Evolutionary conservation across 2,329 filamentous ascomycete genomes (phyloP).

Genomic region (Diaporthe aspalathi): DNA sequence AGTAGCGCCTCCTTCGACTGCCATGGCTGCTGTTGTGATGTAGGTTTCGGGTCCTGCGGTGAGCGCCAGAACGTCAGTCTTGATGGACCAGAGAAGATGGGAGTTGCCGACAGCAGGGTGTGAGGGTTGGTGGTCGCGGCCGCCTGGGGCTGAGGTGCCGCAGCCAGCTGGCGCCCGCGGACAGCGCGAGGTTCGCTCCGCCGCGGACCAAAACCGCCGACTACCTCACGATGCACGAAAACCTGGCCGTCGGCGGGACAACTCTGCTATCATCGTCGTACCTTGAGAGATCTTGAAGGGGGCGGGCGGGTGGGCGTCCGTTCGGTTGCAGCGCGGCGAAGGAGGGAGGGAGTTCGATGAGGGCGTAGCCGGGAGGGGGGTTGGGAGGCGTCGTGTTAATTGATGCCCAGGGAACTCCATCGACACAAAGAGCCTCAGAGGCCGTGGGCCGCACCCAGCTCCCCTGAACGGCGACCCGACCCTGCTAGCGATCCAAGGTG

Average conservation of each 20-base stretch:
- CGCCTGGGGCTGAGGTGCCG: background rate
- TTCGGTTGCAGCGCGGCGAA: background rate
- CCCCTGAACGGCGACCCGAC: constrained; percentile 21
- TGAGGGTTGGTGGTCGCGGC: background rate
- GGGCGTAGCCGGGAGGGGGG: background rate
- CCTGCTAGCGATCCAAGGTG: constrained; percentile 16
- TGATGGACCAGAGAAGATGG: background rate
- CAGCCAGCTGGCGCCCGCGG: constrained; percentile 3
- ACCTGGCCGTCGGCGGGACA: background rate
- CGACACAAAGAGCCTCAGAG: constrained; percentile 11
- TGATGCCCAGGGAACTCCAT: constrained; percentile 16
- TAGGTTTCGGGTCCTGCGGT: background rate
- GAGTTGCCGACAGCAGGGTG: background rate
- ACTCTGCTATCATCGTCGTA: background rate
- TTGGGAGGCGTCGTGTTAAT: constrained; percentile 14
- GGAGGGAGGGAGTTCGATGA: background rate
- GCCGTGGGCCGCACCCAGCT: constrained; percentile 24
- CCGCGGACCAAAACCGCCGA: background rate
- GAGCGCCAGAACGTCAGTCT: constrained; percentile 1
- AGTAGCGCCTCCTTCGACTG: constrained; percentile 42
- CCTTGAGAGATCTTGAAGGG: constrained; percentile 14
- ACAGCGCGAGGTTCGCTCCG: background rate
- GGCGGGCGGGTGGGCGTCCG: background rate
- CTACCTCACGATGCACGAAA: background rate
- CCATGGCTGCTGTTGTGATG: constrained; percentile 31